Evolutionary conservation across 2,329 filamentous ascomycete genomes (phyloP).

Genomic region (Biscogniauxia sp.): DNA sequence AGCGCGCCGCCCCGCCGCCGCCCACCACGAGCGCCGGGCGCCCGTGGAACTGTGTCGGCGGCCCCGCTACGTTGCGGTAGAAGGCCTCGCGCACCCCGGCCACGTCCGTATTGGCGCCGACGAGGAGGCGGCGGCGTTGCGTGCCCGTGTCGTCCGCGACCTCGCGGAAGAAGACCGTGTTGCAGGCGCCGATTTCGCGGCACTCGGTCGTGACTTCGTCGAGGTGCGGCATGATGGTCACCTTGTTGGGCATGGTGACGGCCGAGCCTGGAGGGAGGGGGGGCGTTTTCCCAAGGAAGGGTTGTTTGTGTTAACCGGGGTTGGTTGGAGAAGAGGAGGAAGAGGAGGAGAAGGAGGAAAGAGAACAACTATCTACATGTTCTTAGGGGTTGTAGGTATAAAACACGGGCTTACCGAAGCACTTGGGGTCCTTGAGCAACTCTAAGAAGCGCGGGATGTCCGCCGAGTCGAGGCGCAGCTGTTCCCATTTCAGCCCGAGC

Average conservation of each 20-base stretch:
- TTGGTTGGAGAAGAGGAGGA: neutral
- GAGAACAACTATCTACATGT: no score
- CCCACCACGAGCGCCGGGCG: slow-evolving; percentile 72
- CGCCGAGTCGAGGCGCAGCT: slow-evolving; percentile 51
- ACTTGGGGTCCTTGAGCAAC: slow-evolving; percentile 55
- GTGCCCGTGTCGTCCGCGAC: slow-evolving; percentile 22
- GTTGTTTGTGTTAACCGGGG: no score
- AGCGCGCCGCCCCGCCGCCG: slow-evolving; percentile 75
- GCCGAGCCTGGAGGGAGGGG: slow-evolving; percentile 39
- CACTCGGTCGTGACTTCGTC: slow-evolving; percentile 73
- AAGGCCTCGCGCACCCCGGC: slow-evolving; percentile 75
- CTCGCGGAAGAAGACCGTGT: slow-evolving; percentile 69
- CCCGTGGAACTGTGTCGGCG: slow-evolving; percentile 49
- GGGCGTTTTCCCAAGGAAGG: no score
- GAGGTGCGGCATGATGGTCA: slow-evolving; percentile 69
- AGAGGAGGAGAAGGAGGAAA: no score
- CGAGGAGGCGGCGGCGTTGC: slow-evolving; percentile 50
- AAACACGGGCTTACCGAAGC: slow-evolving; percentile 51
- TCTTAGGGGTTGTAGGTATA: no score
- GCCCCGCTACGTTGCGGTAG: slow-evolving; percentile 49
- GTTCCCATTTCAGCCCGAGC: slow-evolving; percentile 49
- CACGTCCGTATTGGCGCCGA: slow-evolving; percentile 80
- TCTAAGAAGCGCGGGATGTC: slow-evolving; percentile 48
- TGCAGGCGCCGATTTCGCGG: slow-evolving; percentile 71
- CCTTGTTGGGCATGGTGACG: slow-evolving; percentile 83